phyloP scores from a whole-genome alignment of 2,329 filamentous ascomycete species.

The Clarireedia monteithiana region DNA sequence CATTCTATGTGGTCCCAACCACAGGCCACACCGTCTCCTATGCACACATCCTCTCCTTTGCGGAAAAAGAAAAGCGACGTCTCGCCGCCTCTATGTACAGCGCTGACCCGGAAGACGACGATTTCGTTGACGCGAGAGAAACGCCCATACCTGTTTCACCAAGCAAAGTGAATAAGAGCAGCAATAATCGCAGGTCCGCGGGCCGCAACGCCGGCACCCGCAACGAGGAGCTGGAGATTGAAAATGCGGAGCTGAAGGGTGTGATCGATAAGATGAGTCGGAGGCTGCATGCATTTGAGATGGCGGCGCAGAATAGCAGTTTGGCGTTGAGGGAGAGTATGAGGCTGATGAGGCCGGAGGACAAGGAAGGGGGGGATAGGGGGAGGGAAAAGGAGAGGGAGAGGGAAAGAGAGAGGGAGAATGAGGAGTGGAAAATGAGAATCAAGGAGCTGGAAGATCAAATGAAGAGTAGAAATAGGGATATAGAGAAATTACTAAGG shows the following conservation, averaged over 20 bases:
- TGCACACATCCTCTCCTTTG: constrained; percentile 73
- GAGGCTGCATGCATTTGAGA: constrained; percentile 87
- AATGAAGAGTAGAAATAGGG: constrained; percentile 46
- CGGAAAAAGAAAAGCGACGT: constrained; percentile 58
- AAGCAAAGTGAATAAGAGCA: constrained; percentile 10
- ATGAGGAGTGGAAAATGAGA: constrained; percentile 40
- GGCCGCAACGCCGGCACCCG: constrained; percentile 34
- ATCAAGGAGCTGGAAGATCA: constrained; percentile 63
- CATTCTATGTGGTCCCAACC: constrained; percentile 91
- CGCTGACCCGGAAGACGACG: constrained; percentile 54
- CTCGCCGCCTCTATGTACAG: constrained; percentile 43
- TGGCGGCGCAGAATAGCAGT: constrained; percentile 80
- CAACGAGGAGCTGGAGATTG: constrained; percentile 78
- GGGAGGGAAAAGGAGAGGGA: constrained; percentile 52
- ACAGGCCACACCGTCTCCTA: constrained; percentile 90
- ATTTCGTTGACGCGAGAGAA: constrained; percentile 87
- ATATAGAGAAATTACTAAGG: constrained; percentile 54
- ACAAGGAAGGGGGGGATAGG: constrained; percentile 55
- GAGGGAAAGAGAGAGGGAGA: constrained; percentile 21
- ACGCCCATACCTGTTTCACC: constrained; percentile 33
- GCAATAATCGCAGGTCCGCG: constrained; percentile 19
- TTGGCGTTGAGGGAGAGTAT: constrained; percentile 81
- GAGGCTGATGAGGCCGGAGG: constrained; percentile 47
- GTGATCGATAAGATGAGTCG: constrained; percentile 81
- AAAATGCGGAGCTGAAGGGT: constrained; percentile 80